phyloP scores from a whole-genome alignment of 1,284 basidiomycete genomes.

The Fomitopsis palustris region DNA sequence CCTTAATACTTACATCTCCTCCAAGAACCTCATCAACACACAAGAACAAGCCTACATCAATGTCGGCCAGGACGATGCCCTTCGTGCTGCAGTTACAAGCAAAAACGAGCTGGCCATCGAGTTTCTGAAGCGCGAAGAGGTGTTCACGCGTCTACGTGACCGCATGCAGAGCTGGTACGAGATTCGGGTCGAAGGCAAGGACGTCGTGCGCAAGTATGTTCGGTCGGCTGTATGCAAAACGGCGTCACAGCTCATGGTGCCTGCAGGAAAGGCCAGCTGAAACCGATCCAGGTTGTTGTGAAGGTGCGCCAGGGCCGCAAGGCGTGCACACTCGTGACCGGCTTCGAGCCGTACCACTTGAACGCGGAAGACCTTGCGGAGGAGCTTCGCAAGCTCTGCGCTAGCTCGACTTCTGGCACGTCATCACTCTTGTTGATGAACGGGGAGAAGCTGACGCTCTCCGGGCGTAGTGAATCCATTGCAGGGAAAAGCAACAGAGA shows the following conservation, averaged over 20 bases:
- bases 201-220: slow-evolving; percentile 52
- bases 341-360: slow-evolving; percentile 75
- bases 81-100: slow-evolving; percentile 46
- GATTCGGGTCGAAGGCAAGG: slow-evolving; percentile 46
- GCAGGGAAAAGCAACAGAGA: slow-evolving; percentile 47
- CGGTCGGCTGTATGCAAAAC: not conserved
- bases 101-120: slow-evolving; percentile 45
- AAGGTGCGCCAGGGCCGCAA: slow-evolving; percentile 78
- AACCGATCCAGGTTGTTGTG: slow-evolving; percentile 62
- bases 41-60: slow-evolving; percentile 69
- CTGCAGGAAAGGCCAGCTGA: slow-evolving; percentile 70
- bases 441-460: not conserved
- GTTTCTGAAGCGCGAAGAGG: slow-evolving; percentile 71
- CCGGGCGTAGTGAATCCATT: slow-evolving; percentile 47
- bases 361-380: slow-evolving; percentile 74
- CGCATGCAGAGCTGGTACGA: slow-evolving; percentile 77
- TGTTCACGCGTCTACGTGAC: slow-evolving; percentile 47
- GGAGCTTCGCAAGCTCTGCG: slow-evolving; percentile 73
- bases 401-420: slow-evolving; percentile 67
- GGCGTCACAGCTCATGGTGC: slow-evolving; percentile 1
- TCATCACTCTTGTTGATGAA: not conserved
- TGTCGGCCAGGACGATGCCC: slow-evolving; percentile 47
- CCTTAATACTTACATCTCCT: slow-evolving; percentile 60
- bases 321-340: slow-evolving; percentile 72
- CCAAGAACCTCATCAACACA: slow-evolving; percentile 62